phyloP scores from a whole-genome alignment of 2,329 filamentous ascomycete species.

The Madurella mycetomatis region DNA sequence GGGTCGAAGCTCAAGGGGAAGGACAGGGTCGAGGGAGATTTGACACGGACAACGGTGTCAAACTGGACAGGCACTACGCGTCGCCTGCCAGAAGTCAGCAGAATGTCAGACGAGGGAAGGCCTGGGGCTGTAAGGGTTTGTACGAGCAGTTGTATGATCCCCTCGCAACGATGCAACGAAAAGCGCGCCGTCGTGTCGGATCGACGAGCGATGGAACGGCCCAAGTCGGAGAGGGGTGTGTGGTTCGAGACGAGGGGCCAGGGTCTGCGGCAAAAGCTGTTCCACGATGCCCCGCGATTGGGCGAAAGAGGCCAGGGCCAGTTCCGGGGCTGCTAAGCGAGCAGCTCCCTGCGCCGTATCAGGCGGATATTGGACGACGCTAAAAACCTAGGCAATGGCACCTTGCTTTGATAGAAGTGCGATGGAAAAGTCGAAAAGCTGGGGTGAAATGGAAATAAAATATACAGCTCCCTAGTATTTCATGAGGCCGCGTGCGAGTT shows the following conservation, averaged over 20 bases:
- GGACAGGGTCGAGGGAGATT: too few species aligned
- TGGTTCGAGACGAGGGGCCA: conserved; percentile 19
- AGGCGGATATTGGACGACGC: background rate
- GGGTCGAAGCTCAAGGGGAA: background rate
- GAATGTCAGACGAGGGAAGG: background rate
- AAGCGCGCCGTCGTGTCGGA: conserved; percentile 32
- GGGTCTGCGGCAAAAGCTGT: conserved; percentile 26
- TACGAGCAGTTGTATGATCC: conserved; percentile 15
- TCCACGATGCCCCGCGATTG: conserved; percentile 20
- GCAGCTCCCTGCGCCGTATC: background rate
- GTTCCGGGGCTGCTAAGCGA: conserved; percentile 16
- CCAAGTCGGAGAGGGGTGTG: conserved; percentile 30
- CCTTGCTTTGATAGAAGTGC: too few species aligned
- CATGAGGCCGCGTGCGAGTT: too few species aligned
- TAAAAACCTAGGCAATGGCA: background rate
- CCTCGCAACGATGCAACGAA: conserved; percentile 12
- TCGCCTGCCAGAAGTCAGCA: background rate
- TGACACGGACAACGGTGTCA: background rate
- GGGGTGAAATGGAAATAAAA: too few species aligned
- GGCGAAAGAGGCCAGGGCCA: conserved; percentile 10
- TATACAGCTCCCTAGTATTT: too few species aligned
- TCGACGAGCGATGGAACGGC: conserved; percentile 37
- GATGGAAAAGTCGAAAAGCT: too few species aligned
- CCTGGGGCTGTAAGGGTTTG: conserved; percentile 2
- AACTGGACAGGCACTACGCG: background rate